Conservation (phyloP, 805 yeast genomes). For the Candida schatavii region DNA sequence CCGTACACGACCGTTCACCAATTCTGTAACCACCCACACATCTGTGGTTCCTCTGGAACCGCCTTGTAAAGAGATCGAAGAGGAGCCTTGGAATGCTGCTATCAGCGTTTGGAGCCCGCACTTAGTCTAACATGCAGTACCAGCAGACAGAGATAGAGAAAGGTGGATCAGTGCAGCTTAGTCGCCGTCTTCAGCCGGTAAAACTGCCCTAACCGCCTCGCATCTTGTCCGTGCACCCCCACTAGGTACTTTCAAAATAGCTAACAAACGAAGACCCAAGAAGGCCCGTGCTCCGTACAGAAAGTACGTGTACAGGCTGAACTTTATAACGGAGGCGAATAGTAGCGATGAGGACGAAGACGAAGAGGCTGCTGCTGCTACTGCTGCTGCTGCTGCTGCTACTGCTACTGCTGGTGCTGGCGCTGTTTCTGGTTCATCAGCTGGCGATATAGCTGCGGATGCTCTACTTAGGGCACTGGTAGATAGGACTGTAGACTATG, state of each 20-base stretch:
- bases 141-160: too few species aligned
- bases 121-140: too few species aligned
- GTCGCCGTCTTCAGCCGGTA: background rate
- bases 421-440: background rate
- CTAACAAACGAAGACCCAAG: slow-evolving; percentile 84
- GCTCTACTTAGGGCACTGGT: too few species aligned
- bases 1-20: too few species aligned
- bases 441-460: background rate
- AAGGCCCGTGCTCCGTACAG: slow-evolving; percentile 77
- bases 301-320: slow-evolving; percentile 61
- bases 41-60: too few species aligned
- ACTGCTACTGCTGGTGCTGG: background rate
- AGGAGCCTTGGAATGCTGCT: too few species aligned
- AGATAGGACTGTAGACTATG: too few species aligned
- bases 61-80: too few species aligned
- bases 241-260: slow-evolving; percentile 47
- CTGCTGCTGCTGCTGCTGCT: slow-evolving; percentile 3
- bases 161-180: too few species aligned
- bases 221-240: background rate
- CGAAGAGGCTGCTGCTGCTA: slow-evolving; percentile 12
- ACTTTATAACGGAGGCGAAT: slow-evolving; percentile 20
- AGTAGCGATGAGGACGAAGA: slow-evolving; percentile 26
- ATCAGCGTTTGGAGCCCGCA: too few species aligned
- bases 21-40: too few species aligned
- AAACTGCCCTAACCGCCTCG: background rate